Base-by-base conservation (phyloP, 345 rosid genomes). In the Citrus cavaleriei region DNA sequence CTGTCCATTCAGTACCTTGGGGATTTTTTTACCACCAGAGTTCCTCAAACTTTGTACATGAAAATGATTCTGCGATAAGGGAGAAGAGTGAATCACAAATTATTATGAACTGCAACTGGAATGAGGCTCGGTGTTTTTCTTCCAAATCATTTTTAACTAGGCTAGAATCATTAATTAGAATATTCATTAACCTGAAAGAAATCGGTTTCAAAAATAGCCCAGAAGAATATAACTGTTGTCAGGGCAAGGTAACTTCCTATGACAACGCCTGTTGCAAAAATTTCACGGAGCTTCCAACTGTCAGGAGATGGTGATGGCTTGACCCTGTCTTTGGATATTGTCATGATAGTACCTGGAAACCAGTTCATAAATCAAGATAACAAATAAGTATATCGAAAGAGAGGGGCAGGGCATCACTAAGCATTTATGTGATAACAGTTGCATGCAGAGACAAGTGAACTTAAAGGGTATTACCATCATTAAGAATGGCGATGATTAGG, bases 271-370 rank as follows among this genome's bases (percentile, higher is more conserved):
- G 97, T 95, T 68, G 98, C 91, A 68, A 95, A 95, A 57, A 95
- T 93, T 87, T 95, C 97, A 27, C 88, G 91, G 68, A 95, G 93
- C 82, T 91, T 95, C 98, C 97, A 95, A 73, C 95, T 86, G 77
- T 95, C 97, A 57, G 98, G 98, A 38, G 81, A 49, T 8, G 98
- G 97, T 5, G 97, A 93, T 78, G 97, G 95, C 84, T 91, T 93
- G 63, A 95, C 97, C 85, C 95, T 91, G 81, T 95, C 98, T 77
- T 91, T 95, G 49, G 98, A 95, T 77, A 95, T 95, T 64, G 97
- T 95, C 98, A 95, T 90, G 46, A 95, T 95, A 57, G 97, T 93
- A 21, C 98, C 95, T 91, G 54, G 46, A 68, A 78, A 55, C 3
- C 58, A 34, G 27, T 73, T 13, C 38, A 78, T 10, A 65, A 9